phyloP scores from a whole-genome alignment of 306 rosid species.

The Cicer bijugum region DNA sequence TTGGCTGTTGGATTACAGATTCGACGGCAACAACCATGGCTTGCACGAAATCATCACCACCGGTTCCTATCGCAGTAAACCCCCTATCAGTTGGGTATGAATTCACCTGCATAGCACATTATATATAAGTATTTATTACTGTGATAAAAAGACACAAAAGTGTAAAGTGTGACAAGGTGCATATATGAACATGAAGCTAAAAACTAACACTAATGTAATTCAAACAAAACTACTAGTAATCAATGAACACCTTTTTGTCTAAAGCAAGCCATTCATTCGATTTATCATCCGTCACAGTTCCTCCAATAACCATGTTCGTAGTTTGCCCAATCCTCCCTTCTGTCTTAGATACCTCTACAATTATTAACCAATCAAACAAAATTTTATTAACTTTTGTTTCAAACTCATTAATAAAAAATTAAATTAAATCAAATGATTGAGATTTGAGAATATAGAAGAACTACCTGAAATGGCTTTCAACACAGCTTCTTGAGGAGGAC shows the following conservation, averaged over 20 bases:
- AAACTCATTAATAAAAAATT: not conserved
- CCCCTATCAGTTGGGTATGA: slow-evolving; percentile 92
- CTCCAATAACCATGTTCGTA: slow-evolving; percentile 94
- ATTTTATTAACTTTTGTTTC: not conserved
- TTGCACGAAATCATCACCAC: slow-evolving; percentile 90
- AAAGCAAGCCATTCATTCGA: slow-evolving; percentile 85
- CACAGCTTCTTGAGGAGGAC: slow-evolving; percentile 92
- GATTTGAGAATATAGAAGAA: not conserved
- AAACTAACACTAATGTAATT: slow-evolving; percentile 2
- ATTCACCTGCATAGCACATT: slow-evolving; percentile 63
- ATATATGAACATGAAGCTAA: not conserved
- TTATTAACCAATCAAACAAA: slow-evolving; percentile 24
- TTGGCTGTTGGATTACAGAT: slow-evolving; percentile 79
- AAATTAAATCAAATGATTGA: not conserved
- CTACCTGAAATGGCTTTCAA: slow-evolving; percentile 95
- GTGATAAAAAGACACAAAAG: not conserved
- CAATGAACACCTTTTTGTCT: slow-evolving; percentile 82
- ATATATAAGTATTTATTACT: slow-evolving; percentile 14
- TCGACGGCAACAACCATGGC: slow-evolving; percentile 93
- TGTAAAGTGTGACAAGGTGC: not conserved
- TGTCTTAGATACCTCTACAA: slow-evolving; percentile 88
- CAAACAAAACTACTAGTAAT: not conserved
- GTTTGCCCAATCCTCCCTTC: slow-evolving; percentile 99
- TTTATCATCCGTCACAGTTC: slow-evolving; percentile 90
- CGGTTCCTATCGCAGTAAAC: slow-evolving; percentile 94